Evolutionary conservation across 176 grass and related monocot species (phyloP).

Genomic region (Aegilops longissima): DNA sequence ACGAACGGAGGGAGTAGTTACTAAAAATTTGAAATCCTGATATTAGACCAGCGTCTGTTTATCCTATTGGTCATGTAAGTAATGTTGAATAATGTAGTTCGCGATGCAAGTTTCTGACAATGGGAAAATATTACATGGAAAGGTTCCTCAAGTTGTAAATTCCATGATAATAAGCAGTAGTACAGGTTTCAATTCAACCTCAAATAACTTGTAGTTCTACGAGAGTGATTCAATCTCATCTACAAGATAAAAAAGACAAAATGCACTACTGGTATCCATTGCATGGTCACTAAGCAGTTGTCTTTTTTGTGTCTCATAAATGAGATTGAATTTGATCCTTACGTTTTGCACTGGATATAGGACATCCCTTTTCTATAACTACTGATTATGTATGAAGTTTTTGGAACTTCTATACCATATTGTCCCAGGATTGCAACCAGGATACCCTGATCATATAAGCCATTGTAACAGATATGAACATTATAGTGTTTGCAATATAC

Average conservation of each 20-base stretch:
- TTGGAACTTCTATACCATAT: not conserved
- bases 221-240: not conserved
- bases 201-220: not conserved
- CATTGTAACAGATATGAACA: not conserved
- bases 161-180: not conserved
- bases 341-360: not conserved
- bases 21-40: too few species aligned
- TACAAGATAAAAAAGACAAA: not conserved
- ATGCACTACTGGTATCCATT: not conserved
- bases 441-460: not conserved
- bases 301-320: not conserved
- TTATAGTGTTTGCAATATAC: not conserved
- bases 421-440: not conserved
- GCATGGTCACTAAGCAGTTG: not conserved
- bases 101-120: not conserved
- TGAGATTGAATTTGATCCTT: constrained; percentile 3
- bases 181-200: not conserved
- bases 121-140: not conserved
- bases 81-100: not conserved
- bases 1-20: too few species aligned
- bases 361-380: not conserved
- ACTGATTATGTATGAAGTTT: not conserved
- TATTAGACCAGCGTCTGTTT: too few species aligned
- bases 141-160: not conserved
- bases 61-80: too few species aligned